Conservation (phyloP, 305 asterid genomes). For the Plantago lanceolata region DNA sequence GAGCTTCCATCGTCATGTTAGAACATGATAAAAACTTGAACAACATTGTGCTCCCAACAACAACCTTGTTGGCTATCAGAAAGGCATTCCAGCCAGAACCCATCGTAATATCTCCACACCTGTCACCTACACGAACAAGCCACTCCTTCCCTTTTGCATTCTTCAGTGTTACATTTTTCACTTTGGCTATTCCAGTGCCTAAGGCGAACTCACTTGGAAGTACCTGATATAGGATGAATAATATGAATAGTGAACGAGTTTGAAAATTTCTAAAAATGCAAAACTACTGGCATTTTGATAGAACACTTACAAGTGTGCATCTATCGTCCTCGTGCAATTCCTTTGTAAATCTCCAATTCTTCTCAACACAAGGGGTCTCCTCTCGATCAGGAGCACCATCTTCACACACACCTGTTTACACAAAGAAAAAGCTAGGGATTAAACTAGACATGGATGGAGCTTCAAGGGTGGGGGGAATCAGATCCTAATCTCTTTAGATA, state of each 20-base stretch:
- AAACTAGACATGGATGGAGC: not conserved
- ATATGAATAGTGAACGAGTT: not conserved
- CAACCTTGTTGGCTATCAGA: slow-evolving; percentile 10
- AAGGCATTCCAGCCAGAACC: slow-evolving; percentile 15
- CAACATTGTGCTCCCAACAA: slow-evolving; percentile 6
- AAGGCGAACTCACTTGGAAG: not conserved
- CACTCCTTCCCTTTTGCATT: not conserved
- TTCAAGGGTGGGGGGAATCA: not conserved
- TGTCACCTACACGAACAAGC: not conserved
- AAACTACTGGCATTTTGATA: not conserved
- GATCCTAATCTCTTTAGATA: not conserved
- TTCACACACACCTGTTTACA: not conserved
- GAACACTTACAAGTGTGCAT: slow-evolving; percentile 1
- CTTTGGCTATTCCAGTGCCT: not conserved
- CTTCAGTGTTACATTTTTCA: not conserved
- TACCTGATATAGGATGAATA: not conserved
- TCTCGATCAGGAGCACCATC: not conserved
- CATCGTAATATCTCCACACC: not conserved
- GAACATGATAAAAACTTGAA: slow-evolving; percentile 11
- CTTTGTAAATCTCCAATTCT: not conserved
- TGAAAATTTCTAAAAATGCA: not conserved
- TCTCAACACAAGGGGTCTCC: not conserved
- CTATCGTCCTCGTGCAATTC: not conserved
- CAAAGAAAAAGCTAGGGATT: not conserved
- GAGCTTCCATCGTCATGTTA: not conserved